Evolutionary conservation across 192 early-diverging fungal genomes (phyloP).

Genomic region (Mycoemilia scoparia): DNA sequence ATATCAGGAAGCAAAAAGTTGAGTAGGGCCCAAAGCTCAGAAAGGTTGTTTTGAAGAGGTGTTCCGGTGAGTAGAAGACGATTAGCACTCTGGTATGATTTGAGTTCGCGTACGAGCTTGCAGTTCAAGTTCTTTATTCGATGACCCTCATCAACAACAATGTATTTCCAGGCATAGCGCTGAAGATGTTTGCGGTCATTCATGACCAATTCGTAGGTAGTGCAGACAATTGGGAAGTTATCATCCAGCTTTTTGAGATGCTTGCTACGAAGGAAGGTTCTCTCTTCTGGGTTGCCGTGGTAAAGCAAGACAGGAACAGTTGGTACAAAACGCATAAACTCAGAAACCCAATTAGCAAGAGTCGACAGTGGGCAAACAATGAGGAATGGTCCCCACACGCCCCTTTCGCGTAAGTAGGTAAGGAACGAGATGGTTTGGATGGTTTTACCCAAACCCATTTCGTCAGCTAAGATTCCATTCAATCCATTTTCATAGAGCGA

Average conservation of each 20-base stretch:
- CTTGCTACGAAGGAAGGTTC: slow-evolving; percentile 45
- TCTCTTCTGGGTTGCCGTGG: slow-evolving; percentile 59
- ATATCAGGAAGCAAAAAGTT: slow-evolving; percentile 94
- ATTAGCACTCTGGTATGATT: slow-evolving; percentile 66
- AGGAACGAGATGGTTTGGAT: slow-evolving; percentile 87
- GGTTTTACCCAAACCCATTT: slow-evolving; percentile 91
- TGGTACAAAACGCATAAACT: slow-evolving; percentile 77
- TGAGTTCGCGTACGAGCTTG: slow-evolving; percentile 71
- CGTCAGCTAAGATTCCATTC: slow-evolving; percentile 90
- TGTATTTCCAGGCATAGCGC: slow-evolving; percentile 61
- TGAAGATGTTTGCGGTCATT: slow-evolving; percentile 59
- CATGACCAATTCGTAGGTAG: slow-evolving; percentile 82
- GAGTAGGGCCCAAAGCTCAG: slow-evolving; percentile 87
- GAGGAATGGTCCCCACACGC: slow-evolving; percentile 73
- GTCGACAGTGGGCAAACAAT: slow-evolving; percentile 81
- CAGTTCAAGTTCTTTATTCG: slow-evolving; percentile 93
- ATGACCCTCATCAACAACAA: slow-evolving; percentile 93
- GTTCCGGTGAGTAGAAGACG: slow-evolving; percentile 82
- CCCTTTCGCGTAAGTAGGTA: slow-evolving; percentile 55
- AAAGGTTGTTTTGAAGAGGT: slow-evolving; percentile 83
- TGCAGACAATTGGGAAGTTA: slow-evolving; percentile 69
- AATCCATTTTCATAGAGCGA: slow-evolving; percentile 89
- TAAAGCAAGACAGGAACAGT: slow-evolving; percentile 62
- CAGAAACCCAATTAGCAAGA: slow-evolving; percentile 80
- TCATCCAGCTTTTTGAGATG: slow-evolving; percentile 40